Conservation (phyloP, 306 rosid genomes). For the Leucaena leucocephala region DNA sequence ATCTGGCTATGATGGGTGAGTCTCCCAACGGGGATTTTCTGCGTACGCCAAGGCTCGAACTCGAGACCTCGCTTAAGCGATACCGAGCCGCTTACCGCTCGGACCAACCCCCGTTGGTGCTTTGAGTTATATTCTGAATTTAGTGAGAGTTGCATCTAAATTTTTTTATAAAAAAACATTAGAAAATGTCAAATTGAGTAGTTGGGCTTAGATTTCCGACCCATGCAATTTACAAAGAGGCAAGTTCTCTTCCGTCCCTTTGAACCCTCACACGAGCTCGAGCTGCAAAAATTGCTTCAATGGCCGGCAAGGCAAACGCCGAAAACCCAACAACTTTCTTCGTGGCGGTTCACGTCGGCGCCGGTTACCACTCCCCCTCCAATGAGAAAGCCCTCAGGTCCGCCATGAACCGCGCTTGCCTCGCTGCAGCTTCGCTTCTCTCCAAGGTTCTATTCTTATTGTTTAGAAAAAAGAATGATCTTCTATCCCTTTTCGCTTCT, state of each 20-base stretch:
- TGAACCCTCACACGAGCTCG: background rate
- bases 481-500: background rate
- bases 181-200: too few relatives aligned
- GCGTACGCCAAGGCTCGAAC: too few relatives aligned
- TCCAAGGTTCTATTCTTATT: conserved; percentile 43
- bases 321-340: conserved; percentile 56
- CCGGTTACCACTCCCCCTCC: conserved; percentile 87
- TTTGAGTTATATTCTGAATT: too few relatives aligned
- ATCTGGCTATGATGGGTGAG: too few relatives aligned
- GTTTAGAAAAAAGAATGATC: background rate
- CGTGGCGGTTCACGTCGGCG: conserved; percentile 95
- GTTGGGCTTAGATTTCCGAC: background rate
- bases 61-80: too few relatives aligned
- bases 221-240: background rate
- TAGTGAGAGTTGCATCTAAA: too few relatives aligned
- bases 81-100: too few relatives aligned
- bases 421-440: conserved; percentile 71
- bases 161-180: too few relatives aligned
- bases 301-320: conserved; percentile 29
- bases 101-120: too few relatives aligned
- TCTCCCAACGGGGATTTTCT: too few relatives aligned
- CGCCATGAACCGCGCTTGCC: conserved; percentile 93
- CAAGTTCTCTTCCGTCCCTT: background rate
- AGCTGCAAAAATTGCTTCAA: background rate
- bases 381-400: conserved; percentile 78